Percentiles rank a stretch among this genome's conserved stretches.
Conservation (phyloP, 2,329 filamentous ascomycete genomes). For the Intubia oerlemansii region DNA sequence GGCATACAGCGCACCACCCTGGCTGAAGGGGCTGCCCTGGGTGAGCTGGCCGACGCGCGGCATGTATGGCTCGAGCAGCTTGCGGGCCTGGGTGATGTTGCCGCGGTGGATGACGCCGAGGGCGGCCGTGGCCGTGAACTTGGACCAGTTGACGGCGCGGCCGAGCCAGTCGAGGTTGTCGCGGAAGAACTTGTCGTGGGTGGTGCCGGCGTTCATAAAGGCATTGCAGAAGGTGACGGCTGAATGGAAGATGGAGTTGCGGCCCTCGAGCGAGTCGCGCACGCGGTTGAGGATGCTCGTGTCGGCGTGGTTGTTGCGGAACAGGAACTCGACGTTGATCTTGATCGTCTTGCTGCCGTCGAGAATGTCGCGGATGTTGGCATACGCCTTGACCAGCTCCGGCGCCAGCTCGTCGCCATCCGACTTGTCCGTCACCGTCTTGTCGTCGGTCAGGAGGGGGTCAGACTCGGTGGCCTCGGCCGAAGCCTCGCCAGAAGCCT, state of each 20-base stretch:
- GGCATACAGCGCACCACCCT: constrained; percentile 87
- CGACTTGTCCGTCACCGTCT: constrained; percentile 24
- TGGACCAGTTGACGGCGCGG: constrained; percentile 98
- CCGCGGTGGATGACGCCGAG: constrained; percentile 92
- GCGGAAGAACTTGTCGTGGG: constrained; percentile 94
- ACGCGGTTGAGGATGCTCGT: constrained; percentile 88
- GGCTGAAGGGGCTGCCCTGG: constrained; percentile 78
- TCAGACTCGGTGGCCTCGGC: constrained; percentile 22
- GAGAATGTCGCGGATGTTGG: constrained; percentile 46
- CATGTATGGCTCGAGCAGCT: constrained; percentile 84
- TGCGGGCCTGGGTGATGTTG: constrained; percentile 81
- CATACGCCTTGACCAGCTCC: constrained; percentile 33
- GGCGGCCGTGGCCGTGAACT: constrained; percentile 92
- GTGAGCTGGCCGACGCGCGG: constrained; percentile 55
- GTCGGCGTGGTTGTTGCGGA: constrained; percentile 80
- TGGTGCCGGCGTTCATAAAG: constrained; percentile 98
- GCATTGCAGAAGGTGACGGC: constrained; percentile 94
- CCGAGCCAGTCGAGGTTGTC: constrained; percentile 96
- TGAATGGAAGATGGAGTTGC: constrained; percentile 97
- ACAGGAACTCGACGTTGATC: constrained; percentile 81
- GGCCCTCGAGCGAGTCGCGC: constrained; percentile 80
- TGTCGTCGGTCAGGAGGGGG: constrained; percentile 23
- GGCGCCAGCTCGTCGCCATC: constrained; percentile 25
- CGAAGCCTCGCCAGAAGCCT: constrained; percentile 17
- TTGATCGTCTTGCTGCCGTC: constrained; percentile 86